Percentiles rank a stretch among this genome's conserved stretches.
Conservation (phyloP, 148 eudicot genomes). For the Pharnaceum exiguum region DNA sequence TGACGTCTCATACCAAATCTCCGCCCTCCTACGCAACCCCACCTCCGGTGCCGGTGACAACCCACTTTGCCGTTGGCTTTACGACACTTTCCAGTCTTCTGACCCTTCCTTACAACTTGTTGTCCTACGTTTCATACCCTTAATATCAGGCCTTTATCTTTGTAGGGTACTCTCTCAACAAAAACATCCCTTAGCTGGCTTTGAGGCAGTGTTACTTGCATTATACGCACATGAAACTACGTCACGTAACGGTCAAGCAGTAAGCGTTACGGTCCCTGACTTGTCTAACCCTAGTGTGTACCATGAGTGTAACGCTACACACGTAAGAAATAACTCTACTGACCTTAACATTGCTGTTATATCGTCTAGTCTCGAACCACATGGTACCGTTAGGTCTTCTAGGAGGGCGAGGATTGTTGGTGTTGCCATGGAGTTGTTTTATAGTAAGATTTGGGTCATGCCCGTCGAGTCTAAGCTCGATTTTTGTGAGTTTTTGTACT, state of each 20-base stretch:
- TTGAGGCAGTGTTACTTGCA: constrained; percentile 80
- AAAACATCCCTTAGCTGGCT: constrained; percentile 64
- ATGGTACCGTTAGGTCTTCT: constrained; percentile 73
- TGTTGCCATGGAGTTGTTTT: constrained; percentile 73
- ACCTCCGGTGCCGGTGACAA: constrained; percentile 79
- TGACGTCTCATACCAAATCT: constrained; percentile 42
- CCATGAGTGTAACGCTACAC: constrained; percentile 43
- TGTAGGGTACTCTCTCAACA: constrained; percentile 38
- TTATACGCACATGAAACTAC: constrained; percentile 67
- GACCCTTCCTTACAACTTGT: constrained; percentile 65
- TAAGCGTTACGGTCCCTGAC: constrained; percentile 59
- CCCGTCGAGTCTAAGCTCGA: constrained; percentile 61
- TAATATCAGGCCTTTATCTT: constrained; percentile 65
- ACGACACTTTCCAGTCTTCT: constrained; percentile 77
- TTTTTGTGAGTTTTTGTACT: constrained; percentile 51
- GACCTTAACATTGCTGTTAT: constrained; percentile 62
- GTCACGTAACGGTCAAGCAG: constrained; percentile 48
- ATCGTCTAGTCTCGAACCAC: constrained; percentile 66
- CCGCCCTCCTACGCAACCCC: constrained; percentile 58
- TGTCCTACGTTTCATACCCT: constrained; percentile 71
- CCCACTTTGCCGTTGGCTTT: constrained; percentile 83
- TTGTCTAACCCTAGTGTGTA: constrained; percentile 71
- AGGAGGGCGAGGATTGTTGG: constrained; percentile 73
- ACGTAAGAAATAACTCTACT: constrained; percentile 27
- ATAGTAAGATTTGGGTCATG: constrained; percentile 48